Evolutionary conservation across 2,329 filamentous ascomycete species (phyloP).

Genomic region (Biscogniauxia sp.): DNA sequence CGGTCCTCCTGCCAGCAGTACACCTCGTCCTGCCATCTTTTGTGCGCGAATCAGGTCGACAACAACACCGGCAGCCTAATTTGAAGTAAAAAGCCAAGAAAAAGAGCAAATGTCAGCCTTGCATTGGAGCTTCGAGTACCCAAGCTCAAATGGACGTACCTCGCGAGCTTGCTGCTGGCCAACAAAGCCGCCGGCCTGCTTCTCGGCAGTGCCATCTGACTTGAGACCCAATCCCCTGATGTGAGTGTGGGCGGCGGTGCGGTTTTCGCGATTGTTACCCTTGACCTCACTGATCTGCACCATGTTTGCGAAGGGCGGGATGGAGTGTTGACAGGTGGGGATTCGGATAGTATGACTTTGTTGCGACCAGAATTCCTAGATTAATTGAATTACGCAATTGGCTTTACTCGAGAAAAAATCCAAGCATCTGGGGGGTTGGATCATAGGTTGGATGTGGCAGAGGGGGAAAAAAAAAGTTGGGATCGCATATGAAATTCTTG

Average conservation of each 20-base stretch:
- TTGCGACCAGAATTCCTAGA: neutral
- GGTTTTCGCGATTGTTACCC: constrained; percentile 89
- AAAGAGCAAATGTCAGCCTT: constrained; percentile 15
- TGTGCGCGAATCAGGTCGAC: constrained; percentile 94
- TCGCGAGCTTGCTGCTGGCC: constrained; percentile 87
- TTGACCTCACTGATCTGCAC: constrained; percentile 93
- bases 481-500: constrained; percentile 16
- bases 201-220: constrained; percentile 80
- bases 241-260: constrained; percentile 95
- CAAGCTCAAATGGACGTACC: constrained; percentile 46
- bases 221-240: constrained; percentile 93
- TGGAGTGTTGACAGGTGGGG: constrained; percentile 2
- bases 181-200: constrained; percentile 78
- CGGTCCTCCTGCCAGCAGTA: constrained; percentile 88
- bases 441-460: constrained; percentile 8
- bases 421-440: neutral
- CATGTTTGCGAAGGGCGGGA: constrained; percentile 52
- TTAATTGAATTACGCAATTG: neutral
- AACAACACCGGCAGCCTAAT: constrained; percentile 85
- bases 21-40: constrained; percentile 95
- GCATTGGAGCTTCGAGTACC: neutral
- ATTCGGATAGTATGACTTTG: neutral
- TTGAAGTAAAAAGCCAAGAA: neutral
- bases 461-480: constrained; percentile 2
- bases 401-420: constrained; percentile 6